Percentiles rank a stretch among this genome's conserved stretches.
Conservation (phyloP, 2,329 filamentous ascomycete species). For the Stagonosporopsis vannaccii region DNA sequence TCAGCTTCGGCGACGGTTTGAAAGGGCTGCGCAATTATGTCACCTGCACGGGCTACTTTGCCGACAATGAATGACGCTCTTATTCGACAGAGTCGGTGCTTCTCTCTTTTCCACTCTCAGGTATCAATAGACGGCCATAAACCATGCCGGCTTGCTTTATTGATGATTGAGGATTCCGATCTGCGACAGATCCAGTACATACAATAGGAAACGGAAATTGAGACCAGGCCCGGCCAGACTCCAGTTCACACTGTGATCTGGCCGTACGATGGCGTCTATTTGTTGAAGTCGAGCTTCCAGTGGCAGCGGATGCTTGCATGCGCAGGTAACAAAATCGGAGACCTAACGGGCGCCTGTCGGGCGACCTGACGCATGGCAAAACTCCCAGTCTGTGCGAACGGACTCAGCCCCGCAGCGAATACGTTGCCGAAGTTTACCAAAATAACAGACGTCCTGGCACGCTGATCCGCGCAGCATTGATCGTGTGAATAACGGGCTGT, state of each 20-base stretch:
- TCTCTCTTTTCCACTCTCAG: conserved; percentile 1
- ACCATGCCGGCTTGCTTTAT: not conserved
- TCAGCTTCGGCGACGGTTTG: not conserved
- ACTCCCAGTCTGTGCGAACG: conserved; percentile 24
- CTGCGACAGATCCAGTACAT: not conserved
- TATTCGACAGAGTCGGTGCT: not conserved
- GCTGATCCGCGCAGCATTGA: conserved; percentile 1
- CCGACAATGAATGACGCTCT: conserved; percentile 8
- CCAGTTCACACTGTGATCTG: not conserved
- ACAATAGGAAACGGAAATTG: not conserved
- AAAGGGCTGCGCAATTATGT: not conserved
- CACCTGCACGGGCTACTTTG: conserved; percentile 4
- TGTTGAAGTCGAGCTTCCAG: not conserved
- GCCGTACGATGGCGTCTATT: not conserved
- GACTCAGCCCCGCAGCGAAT: conserved; percentile 28
- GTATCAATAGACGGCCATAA: not conserved
- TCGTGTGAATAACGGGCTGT: not conserved
- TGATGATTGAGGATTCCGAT: not conserved
- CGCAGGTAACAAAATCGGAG: not conserved
- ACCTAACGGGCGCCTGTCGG: conserved; percentile 13
- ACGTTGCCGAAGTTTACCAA: conserved; percentile 16
- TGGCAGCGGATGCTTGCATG: conserved; percentile 7
- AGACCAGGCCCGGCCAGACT: not conserved
- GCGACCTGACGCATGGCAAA: conserved; percentile 15
- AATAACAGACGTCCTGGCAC: conserved; percentile 3